phyloP scores from a whole-genome alignment of 2,329 filamentous ascomycete genomes.

The Aspergillus cejpii region DNA sequence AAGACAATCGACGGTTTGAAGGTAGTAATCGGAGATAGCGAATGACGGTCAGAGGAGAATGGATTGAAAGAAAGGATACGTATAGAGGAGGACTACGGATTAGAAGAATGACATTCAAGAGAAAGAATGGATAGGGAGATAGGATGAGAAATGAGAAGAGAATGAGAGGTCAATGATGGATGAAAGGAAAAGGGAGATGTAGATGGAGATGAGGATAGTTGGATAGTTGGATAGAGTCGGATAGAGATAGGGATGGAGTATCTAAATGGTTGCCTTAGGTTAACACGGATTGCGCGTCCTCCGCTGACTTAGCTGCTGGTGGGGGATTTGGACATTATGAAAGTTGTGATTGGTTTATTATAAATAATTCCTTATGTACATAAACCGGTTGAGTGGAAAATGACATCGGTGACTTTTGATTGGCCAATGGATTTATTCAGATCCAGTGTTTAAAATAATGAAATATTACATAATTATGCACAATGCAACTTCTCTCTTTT shows the following conservation, averaged over 20 bases:
- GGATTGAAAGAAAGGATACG: neutral
- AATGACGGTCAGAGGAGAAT: neutral
- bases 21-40: neutral
- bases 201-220: neutral
- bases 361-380: too few species aligned
- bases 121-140: neutral
- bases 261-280: conserved; percentile 11
- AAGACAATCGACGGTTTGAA: neutral
- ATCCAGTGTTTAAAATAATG: too few species aligned
- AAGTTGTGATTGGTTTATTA: neutral
- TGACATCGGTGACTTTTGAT: neutral
- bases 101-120: neutral
- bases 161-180: conserved; percentile 3
- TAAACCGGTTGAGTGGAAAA: neutral
- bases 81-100: neutral
- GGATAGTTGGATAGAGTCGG: conserved; percentile 2
- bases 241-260: neutral
- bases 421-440: neutral
- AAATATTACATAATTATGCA: too few species aligned
- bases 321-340: neutral
- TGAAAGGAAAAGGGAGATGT: neutral
- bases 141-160: neutral
- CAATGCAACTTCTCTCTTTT: too few species aligned
- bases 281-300: conserved; percentile 31
- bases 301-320: conserved; percentile 23